phyloP scores from a whole-genome alignment of 352 stramenopile genomes.

The Pythium phragmiticola region DNA sequence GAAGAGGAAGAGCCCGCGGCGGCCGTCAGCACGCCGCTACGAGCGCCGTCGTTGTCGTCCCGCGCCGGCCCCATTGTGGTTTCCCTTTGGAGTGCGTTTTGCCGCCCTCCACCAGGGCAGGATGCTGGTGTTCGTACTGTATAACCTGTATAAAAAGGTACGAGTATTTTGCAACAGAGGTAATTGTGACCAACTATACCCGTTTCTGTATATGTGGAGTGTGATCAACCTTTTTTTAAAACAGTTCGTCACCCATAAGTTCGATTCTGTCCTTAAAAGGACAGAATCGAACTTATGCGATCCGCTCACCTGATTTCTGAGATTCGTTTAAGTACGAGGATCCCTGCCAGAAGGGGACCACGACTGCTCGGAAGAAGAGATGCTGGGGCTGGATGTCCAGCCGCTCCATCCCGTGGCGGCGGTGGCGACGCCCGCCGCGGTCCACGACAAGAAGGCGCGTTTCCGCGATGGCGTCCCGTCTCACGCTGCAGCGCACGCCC shows the following conservation, averaged over 20 bases:
- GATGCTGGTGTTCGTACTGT: conserved; percentile 1
- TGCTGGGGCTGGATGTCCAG: conserved; percentile 5
- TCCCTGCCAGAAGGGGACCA: neutral
- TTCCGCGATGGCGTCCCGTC: neutral
- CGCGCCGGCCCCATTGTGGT: neutral
- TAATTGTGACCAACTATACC: too few relatives aligned
- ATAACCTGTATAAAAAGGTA: neutral
- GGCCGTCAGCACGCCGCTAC: neutral
- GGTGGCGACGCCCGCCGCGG: conserved; percentile 4
- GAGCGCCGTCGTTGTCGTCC: conserved; percentile 1
- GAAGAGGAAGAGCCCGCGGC: neutral
- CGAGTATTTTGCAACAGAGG: neutral
- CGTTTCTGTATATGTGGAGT: too few relatives aligned
- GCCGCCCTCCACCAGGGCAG: conserved; percentile 6
- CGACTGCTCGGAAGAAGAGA: neutral
- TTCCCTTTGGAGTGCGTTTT: neutral
- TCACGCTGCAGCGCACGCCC: neutral
- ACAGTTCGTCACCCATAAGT: too few relatives aligned
- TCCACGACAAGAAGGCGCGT: neutral
- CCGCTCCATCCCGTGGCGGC: conserved; percentile 6
- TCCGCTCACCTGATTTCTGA: neutral
- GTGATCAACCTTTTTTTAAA: too few relatives aligned
- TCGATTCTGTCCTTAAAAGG: too few relatives aligned
- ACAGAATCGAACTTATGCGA: neutral
- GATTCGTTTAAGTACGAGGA: conserved; percentile 2